Conservation (phyloP, 2,329 filamentous ascomycete species). For the Neurospora crassa region DNA sequence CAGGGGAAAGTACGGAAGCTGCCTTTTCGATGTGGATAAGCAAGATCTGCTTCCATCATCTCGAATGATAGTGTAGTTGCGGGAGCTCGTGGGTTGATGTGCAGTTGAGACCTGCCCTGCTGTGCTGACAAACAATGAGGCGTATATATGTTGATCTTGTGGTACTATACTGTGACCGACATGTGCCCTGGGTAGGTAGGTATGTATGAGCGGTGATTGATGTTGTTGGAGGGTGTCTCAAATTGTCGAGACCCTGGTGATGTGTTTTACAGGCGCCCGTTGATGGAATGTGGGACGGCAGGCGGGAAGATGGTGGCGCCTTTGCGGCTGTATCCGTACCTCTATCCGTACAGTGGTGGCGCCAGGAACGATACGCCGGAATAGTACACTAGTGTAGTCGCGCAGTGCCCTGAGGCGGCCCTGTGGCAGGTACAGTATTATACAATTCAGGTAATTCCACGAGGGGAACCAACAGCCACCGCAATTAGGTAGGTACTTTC, state of each 20-base stretch:
- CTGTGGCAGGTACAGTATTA: neutral
- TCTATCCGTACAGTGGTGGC: neutral
- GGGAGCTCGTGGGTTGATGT: neutral
- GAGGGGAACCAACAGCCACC: neutral
- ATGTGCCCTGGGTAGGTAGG: no score
- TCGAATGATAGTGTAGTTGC: neutral
- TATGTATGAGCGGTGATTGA: neutral
- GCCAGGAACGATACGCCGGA: neutral
- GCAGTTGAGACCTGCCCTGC: neutral
- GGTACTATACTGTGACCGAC: no score
- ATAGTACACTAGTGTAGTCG: neutral
- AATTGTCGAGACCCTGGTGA: neutral
- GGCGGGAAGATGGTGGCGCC: neutral
- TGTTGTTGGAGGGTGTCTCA: neutral
- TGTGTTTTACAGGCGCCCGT: neutral
- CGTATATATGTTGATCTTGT: neutral
- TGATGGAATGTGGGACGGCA: neutral
- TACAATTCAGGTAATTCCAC: neutral
- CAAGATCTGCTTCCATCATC: neutral
- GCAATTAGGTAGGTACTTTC: no score
- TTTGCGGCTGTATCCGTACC: neutral
- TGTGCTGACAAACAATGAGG: neutral
- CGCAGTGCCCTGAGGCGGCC: neutral
- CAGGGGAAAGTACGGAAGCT: neutral
- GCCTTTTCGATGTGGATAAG: neutral